A percentile compares a stretch with the other conserved stretches of the same genome.
Evolutionary conservation across 306 rosid species (phyloP).

Genomic region (Prunus mira): DNA sequence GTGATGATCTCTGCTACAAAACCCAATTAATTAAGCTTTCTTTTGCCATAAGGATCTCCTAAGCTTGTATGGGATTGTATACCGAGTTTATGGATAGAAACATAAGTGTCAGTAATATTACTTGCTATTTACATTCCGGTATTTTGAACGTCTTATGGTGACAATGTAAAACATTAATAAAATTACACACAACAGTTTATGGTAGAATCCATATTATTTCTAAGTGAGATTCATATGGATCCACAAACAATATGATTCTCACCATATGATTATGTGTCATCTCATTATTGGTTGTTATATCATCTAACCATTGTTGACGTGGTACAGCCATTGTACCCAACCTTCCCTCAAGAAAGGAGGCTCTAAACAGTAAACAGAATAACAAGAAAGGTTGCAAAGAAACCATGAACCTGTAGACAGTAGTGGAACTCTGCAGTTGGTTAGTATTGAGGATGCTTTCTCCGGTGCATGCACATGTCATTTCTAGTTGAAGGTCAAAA

Average conservation of each 20-base stretch:
- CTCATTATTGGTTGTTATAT: background rate
- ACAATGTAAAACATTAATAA: too few relatives aligned
- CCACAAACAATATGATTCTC: background rate
- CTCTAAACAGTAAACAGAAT: too few relatives aligned
- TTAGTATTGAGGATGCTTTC: background rate
- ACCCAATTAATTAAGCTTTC: constrained; percentile 40
- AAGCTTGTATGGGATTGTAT: background rate
- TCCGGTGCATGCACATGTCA: background rate
- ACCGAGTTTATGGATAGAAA: background rate
- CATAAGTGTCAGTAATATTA: background rate
- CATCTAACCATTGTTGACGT: background rate
- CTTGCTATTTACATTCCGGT: too few relatives aligned
- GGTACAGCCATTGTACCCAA: background rate
- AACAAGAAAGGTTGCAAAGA: background rate
- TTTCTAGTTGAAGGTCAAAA: constrained; percentile 3
- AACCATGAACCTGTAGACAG: background rate
- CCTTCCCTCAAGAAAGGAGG: background rate
- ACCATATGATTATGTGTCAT: background rate
- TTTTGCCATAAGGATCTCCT: constrained; percentile 10
- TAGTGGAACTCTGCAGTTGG: background rate
- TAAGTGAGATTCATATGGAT: background rate
- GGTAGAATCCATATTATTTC: background rate
- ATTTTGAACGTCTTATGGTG: too few relatives aligned
- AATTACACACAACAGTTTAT: background rate
- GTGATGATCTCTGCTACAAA: constrained; percentile 84